These are phyloP conservation scores for Berberis thunbergii DNA, from an alignment of 164 flowering plant species.

Conservation along the genomic window DNA sequence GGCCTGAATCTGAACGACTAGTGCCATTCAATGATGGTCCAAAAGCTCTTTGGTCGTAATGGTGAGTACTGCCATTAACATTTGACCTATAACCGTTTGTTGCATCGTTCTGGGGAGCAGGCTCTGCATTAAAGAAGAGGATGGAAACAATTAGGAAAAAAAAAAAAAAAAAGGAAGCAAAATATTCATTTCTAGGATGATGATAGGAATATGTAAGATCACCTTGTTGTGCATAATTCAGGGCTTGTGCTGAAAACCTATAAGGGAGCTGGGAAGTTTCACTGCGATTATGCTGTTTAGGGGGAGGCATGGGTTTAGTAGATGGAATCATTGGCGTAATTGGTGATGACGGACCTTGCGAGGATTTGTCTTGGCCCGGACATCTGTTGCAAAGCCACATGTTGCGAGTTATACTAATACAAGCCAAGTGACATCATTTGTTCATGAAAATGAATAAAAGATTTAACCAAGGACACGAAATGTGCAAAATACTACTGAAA, in stretches of 20 bases:
- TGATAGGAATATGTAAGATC: conserved; percentile 1
- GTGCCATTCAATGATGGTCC: conserved; percentile 35
- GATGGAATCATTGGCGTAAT: conserved; percentile 15
- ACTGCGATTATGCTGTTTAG: conserved; percentile 12
- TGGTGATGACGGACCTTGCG: conserved; percentile 19
- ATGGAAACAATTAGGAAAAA: conserved; percentile 7
- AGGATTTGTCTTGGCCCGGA: conserved; percentile 66
- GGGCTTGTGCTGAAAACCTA: conserved; percentile 16
- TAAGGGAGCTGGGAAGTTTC: conserved; percentile 24
- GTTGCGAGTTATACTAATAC: neutral
- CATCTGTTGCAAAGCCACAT: conserved; percentile 40
- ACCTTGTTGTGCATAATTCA: conserved; percentile 31
- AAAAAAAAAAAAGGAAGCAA: neutral
- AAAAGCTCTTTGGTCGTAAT: conserved; percentile 38
- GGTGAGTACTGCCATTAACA: conserved; percentile 24
- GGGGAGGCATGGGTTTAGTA: conserved; percentile 23
- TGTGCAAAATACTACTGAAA: no score
- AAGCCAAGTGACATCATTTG: neutral
- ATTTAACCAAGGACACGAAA: no score
- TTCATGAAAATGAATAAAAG: neutral
- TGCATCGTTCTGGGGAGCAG: conserved; percentile 31
- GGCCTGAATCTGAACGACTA: conserved; percentile 36
- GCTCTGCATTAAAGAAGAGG: conserved; percentile 22
- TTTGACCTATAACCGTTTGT: conserved; percentile 37
- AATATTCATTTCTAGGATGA: neutral